Evolutionary conservation across 2,329 filamentous ascomycete genomes (phyloP), one percentile per base, ranked within the genome.

Genomic region (Pleoardoris graminearum): DNA sequence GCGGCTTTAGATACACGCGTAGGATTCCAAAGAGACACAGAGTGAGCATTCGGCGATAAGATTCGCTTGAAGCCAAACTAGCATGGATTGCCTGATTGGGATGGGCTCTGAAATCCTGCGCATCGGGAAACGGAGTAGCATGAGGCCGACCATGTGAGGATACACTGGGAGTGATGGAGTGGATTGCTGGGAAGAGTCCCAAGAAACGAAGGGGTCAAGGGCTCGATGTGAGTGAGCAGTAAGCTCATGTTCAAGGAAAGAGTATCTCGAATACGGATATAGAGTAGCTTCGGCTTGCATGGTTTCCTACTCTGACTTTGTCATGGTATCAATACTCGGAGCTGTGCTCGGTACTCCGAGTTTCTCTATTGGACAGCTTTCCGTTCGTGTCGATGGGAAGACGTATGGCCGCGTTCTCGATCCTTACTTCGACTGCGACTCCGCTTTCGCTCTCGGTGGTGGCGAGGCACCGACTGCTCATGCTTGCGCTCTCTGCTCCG

Each of bases 351-450:
- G 7, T 33, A 14, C 17, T 12, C 19, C 32, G 17, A 23, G 12
- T 7, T 11, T 23, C 32, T 14, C 25, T 19, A 36, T 44, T 21
- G 14, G 29, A 35, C 7, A n/a, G 37, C 37, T 23, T 22, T 41
- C 4, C 49, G 46, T 19, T 53, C 47, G n/a, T 48, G 50, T 42
- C 44, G 52, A 42, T 30, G 53, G 7, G 45, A 53, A 14, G 52
- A 53, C 8, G 53, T 50, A 12, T 23, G 51, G 21, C 38, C 22
- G 22, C 43, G 44, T 5, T 57, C 54, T 14, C 33, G 42, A 8
- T 53, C 58, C 12, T 51, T 53, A 22, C 57, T 65, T 27, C 53
- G 60, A 32, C 54, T 62, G 2, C 57, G 53, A 39, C 60, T 62
- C 21, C 53, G 58, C 41, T 43, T 54, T n/a, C 55, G 54, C 12